These are phyloP conservation scores for Gypsophila paniculata DNA, from an alignment of 179 eudicot genomes.

Conservation along the genomic window DNA sequence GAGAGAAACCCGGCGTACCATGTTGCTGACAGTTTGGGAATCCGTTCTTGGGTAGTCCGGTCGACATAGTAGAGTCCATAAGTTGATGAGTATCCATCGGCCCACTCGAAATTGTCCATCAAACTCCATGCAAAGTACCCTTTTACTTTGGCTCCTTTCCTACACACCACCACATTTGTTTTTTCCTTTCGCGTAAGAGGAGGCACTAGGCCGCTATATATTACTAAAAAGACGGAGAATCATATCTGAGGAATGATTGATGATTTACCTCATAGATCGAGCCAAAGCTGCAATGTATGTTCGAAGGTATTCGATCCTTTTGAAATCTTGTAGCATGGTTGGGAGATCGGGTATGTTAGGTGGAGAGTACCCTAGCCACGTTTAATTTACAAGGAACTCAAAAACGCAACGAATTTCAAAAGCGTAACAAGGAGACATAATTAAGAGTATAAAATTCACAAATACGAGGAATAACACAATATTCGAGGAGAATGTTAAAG, in stretches of 20 bases:
- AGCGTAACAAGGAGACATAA: too few relatives aligned
- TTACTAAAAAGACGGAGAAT: too few relatives aligned
- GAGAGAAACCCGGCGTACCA: slow-evolving; percentile 50
- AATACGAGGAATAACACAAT: too few relatives aligned
- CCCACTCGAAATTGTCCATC: slow-evolving; percentile 66
- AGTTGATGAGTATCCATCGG: slow-evolving; percentile 33
- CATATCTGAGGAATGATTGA: too few relatives aligned
- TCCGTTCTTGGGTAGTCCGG: slow-evolving; percentile 39
- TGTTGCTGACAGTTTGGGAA: slow-evolving; percentile 51
- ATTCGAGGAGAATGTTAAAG: too few relatives aligned
- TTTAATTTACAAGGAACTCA: neutral
- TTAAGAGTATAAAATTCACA: too few relatives aligned
- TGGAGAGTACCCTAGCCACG: slow-evolving; percentile 46
- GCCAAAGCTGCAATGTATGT: slow-evolving; percentile 54
- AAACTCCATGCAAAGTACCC: slow-evolving; percentile 68
- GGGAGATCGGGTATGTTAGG: slow-evolving; percentile 21
- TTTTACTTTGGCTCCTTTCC: slow-evolving; percentile 62
- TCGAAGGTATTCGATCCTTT: slow-evolving; percentile 51
- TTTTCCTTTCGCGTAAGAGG: too few relatives aligned
- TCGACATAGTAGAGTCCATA: slow-evolving; percentile 59
- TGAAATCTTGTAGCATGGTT: slow-evolving; percentile 36
- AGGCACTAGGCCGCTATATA: too few relatives aligned
- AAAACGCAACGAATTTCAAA: neutral
- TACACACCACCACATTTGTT: slow-evolving; percentile 2
- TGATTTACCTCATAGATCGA: slow-evolving; percentile 47